Evolutionary conservation across 1,284 basidiomycete species (phyloP), one percentile per base, ranked within the genome.

Genomic region (Rhizoctonia solani): DNA sequence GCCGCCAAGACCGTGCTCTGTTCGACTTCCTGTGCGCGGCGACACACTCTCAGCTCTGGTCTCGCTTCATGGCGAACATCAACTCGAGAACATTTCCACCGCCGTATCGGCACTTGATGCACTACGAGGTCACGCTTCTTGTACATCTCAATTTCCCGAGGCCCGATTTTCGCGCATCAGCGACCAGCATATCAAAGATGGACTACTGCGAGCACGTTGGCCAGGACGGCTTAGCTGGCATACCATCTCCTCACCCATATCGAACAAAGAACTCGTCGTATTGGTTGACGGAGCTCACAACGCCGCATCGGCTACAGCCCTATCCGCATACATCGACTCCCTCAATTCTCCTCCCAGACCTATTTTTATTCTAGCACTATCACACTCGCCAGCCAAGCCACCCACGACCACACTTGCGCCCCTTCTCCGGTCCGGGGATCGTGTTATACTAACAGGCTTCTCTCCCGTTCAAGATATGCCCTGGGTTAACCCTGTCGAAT

Each of bases 201-300:
- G 95, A 0, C 82, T 96, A 53, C 76, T 77, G 29, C 69, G 73
- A 2, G 84, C 86, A 0, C 76, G 75, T 16, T 99, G 96, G 95
- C 86, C 85, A 3, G 96, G 96, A 1, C 81, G 96, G 61, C 83
- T 98, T 16, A 90, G 90, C 0, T 98, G 82, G 81, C 58, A 29
- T 49, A 32, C 29, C 49, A 5, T 53, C 21, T 27, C 30, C 44
- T 39, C 23, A 66, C 47, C 42, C 71, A 80, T 2, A 74, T 80
- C 63, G 39, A 61, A 55, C 54, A 39, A 56, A 72, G 46, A 49
- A 25, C 5, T 21, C 34, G 5, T 49, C 4, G 78, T 95, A 4
- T 82, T 99, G 5, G 88, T 90, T 1, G 97, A 99, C 74, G 97
- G 97, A 2, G 96, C 97, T 0, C 97, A 99, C 76, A 99, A 99